Base-by-base conservation (phyloP, 192 early-diverging fungal genomes). In the Umbelopsis isabellina region DNA sequence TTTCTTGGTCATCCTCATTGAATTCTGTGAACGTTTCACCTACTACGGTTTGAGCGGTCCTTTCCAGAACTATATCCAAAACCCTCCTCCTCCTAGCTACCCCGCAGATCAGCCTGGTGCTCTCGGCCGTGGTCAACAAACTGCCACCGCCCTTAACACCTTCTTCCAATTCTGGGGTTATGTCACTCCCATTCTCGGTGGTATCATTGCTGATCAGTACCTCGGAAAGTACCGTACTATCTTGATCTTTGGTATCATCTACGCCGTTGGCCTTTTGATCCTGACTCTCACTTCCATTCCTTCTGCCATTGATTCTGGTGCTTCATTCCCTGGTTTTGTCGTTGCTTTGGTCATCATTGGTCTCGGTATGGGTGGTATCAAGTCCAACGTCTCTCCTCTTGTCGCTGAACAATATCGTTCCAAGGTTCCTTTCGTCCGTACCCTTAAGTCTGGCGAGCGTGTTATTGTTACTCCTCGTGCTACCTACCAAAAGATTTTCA, bases 311-410 rank as follows among this genome's bases (percentile, higher is more conserved):
- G 73, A 58, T 15, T 71, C 68, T 61, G 83, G 82, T 67, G 86
- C 81, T 20, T 83, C 89, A 0, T 79, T 88, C 61, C 91, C 91
- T 5, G 89, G 91, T 47, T 73, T 92, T 35, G 49, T 92, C 49
- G 79, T 92, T 51, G 77, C 87, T 46, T 88, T 92, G 79, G 84
- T 91, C 33, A 79, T 90, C n/a, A 90, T 92, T 73, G 90, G 89
- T 49, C 66, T 91, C 12, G 92, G 87, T 61, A 91, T 90, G 27
- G 92, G 92, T 51, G 91, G 92, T 21, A 91, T 94, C 79, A 94
- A 94, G 73, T 65, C 88, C 30, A 91, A 91, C 72, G 92, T 94
- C 20, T 86, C 89, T 4, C 86, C 92, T 30, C 81, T 94, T 79
- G 88, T 91, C 20, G 92, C 90, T 37, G 92, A 94, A 67, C 92